Base-by-base conservation (phyloP, 2,329 filamentous ascomycete species). In the Diaporthe amygdali region DNA sequence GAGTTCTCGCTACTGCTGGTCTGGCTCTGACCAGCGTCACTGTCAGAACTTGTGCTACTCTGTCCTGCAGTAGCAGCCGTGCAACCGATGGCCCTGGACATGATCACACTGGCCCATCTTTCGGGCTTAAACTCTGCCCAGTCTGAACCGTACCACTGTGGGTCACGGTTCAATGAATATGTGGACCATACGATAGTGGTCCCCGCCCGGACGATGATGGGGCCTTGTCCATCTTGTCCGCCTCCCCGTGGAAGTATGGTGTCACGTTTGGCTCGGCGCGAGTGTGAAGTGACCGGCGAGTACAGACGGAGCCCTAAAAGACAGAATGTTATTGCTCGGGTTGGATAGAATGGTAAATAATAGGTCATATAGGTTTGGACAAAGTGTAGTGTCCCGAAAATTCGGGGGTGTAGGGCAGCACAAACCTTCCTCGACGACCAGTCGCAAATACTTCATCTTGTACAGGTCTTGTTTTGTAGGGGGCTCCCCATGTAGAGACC, bases 171-270 rank as follows among this genome's bases (percentile, higher is more conserved):
- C 15, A 73, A 39, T 3, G 66, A 39, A 52, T 73, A 73, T 5
- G 72, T 73, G 69, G 66, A 71, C 72, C 72, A 73, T 7, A 70
- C 46, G 39, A 73, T 41, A 22, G 72, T 72, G 54, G 71, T 22
- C 32, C 68, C 68, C 41, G 68, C 71, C 49, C 47, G 55, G 27
- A 72, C 46, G 20, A 55, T 12, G 8, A 72, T n/a, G 22, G 71
- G 68, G 20, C 54, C 52, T 6, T 44, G 46, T 2, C 68, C 68
- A 14, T 71, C 68, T 25, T 34, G 41, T 2, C 71, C 71, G 32
- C 71, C 71, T 27, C 71, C 71, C 20, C 41, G 66, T 30, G 71
- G 71, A 6, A 72, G 71, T n/a, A 34, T 68, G 12, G 68, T 63
- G 46, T 63, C 34, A 20, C 22, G 44, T 20, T 71, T 71, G 32